Conservation (phyloP, 352 stramenopile genomes). For the Globisporangium lucens region DNA sequence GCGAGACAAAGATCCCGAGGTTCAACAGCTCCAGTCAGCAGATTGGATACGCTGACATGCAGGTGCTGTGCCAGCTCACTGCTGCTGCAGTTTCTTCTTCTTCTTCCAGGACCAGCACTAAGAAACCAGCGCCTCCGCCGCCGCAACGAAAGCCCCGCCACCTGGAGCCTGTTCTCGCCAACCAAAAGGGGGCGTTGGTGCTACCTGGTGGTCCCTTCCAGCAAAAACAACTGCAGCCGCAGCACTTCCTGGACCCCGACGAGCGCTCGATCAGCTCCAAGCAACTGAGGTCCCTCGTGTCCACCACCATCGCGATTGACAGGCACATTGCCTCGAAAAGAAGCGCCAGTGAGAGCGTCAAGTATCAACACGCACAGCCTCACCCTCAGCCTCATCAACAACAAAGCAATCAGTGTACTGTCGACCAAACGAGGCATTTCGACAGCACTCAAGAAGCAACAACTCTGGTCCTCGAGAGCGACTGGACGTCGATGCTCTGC, state of each 20-base stretch:
- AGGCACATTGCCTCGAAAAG: neutral
- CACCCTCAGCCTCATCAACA: neutral
- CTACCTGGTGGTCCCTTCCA: too few relatives aligned
- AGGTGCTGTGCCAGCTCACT: neutral
- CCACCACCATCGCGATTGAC: neutral
- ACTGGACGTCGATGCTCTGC: neutral
- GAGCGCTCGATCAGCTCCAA: conserved; percentile 1
- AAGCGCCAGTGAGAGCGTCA: neutral
- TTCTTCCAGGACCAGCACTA: neutral
- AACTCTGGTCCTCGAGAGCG: neutral
- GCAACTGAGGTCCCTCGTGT: neutral
- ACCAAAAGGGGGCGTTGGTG: too few relatives aligned
- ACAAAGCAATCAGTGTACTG: neutral
- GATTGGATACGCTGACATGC: neutral
- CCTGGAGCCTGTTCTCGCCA: neutral
- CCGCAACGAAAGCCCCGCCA: conserved; percentile 1
- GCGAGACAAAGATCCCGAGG: neutral
- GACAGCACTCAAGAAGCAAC: neutral
- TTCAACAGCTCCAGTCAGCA: neutral
- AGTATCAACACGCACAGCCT: neutral
- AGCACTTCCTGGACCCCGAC: neutral
- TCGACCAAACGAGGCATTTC: neutral
- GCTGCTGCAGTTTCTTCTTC: neutral
- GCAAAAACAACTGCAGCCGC: neutral
- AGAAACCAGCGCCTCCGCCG: neutral